Evolutionary conservation across 495 filamentous ascomycete genomes (phyloP).

Genomic region (Entonaema liquescens): DNA sequence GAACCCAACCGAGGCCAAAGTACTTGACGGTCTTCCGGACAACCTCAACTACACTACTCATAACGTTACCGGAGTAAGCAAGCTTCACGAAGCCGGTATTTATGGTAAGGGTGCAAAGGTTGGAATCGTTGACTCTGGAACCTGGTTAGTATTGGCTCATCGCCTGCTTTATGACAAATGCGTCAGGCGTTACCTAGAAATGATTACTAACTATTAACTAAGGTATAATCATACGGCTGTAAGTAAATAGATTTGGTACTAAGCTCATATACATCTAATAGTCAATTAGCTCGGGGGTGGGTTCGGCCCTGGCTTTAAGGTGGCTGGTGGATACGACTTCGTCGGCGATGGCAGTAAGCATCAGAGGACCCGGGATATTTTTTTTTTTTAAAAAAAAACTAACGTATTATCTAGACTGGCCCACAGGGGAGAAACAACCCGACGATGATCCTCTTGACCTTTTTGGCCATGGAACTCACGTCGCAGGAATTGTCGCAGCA

Average conservation of each 20-base stretch:
- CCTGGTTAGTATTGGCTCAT: not conserved
- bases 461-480: conserved; percentile 36
- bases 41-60: not conserved
- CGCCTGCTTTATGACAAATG: too few species aligned
- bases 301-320: conserved; percentile 51
- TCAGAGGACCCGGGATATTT: not conserved
- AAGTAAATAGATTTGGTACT: not conserved
- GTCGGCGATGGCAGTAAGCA: conserved; percentile 41
- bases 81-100: not conserved
- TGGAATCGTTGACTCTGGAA: not conserved
- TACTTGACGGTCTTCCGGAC: not conserved
- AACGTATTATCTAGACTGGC: not conserved
- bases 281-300: conserved; percentile 49
- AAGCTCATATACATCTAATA: not conserved
- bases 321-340: conserved; percentile 51
- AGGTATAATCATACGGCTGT: not conserved
- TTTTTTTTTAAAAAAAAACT: not conserved
- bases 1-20: not conserved
- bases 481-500: conserved; percentile 51
- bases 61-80: not conserved
- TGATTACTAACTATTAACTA: not conserved
- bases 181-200: not conserved
- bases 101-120: not conserved
- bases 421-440: conserved; percentile 24
- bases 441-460: conserved; percentile 51